phyloP scores from a whole-genome alignment of 1,284 basidiomycete genomes.

The Veloboletus limbatus region DNA sequence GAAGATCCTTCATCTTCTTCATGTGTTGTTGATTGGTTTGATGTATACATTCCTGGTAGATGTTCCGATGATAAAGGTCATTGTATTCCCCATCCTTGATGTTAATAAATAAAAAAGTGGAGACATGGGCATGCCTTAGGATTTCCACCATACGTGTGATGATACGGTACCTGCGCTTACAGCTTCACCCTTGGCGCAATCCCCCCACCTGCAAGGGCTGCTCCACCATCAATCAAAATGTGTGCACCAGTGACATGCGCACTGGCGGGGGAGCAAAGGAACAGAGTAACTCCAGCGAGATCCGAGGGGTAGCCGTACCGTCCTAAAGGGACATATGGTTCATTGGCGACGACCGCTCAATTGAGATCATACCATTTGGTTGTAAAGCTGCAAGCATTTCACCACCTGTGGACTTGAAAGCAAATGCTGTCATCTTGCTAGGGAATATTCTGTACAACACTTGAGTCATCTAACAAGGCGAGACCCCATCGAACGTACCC shows the following conservation, averaged over 20 bases:
- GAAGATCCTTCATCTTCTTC: neutral
- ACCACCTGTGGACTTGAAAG: conserved; percentile 57
- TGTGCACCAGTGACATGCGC: conserved; percentile 75
- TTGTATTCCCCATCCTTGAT: neutral
- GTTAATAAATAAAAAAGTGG: neutral
- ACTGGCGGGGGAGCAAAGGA: conserved; percentile 69
- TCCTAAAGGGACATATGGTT: conserved; percentile 40
- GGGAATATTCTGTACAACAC: conserved; percentile 62
- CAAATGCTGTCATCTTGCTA: conserved; percentile 84
- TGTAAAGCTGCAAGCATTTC: conserved; percentile 51
- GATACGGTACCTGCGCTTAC: conserved; percentile 20
- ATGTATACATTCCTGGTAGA: neutral
- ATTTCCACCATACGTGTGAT: neutral
- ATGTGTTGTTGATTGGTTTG: neutral
- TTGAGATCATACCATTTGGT: conserved; percentile 53
- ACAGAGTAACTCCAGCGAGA: conserved; percentile 72
- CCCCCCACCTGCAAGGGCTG: conserved; percentile 20
- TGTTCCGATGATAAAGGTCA: conserved; percentile 2
- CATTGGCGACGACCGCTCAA: neutral
- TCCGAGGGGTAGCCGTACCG: conserved; percentile 69
- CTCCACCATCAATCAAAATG: conserved; percentile 67
- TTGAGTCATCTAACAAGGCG: conserved; percentile 2
- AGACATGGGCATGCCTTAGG: neutral
- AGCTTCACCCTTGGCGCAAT: conserved; percentile 42
- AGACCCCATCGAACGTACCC: conserved; percentile 43